Percentiles rank a stretch among this genome's conserved stretches.
These are phyloP conservation scores for Trichoderma gracile DNA, from an alignment of 2,329 filamentous ascomycete species.

Conservation along the genomic window DNA sequence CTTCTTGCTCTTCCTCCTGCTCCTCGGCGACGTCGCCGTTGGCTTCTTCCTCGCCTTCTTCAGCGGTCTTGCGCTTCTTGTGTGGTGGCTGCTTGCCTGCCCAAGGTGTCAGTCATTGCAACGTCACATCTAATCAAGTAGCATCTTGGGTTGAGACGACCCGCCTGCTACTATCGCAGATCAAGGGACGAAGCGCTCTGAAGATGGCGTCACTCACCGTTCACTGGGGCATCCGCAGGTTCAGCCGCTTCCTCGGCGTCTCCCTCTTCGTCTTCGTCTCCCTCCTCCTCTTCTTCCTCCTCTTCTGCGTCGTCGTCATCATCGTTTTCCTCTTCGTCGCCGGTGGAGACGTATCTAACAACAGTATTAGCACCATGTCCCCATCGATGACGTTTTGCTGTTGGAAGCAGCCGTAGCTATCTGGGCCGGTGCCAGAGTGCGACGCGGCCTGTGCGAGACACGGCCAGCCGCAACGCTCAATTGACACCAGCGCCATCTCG, in stretches of 20 bases:
- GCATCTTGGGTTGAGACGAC: too few species aligned
- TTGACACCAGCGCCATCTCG: conserved; percentile 6
- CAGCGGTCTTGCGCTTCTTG: conserved; percentile 54
- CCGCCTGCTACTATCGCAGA: too few species aligned
- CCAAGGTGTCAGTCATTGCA: not conserved
- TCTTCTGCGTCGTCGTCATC: conserved; percentile 46
- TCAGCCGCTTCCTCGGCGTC: conserved; percentile 33
- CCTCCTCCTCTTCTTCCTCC: conserved; percentile 35
- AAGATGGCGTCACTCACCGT: conserved; percentile 39
- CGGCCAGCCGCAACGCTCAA: not conserved
- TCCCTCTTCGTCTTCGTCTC: conserved; percentile 35
- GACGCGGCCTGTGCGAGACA: not conserved
- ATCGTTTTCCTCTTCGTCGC: conserved; percentile 45
- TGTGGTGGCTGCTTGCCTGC: conserved; percentile 46
- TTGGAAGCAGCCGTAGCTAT: conserved; percentile 1
- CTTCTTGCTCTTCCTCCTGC: conserved; percentile 34
- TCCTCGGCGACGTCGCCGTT: conserved; percentile 42
- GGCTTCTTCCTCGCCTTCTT: conserved; percentile 34
- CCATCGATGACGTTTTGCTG: not conserved
- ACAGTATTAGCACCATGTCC: not conserved
- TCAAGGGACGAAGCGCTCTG: too few species aligned
- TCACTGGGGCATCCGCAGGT: conserved; percentile 36
- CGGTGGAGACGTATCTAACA: conserved; percentile 41
- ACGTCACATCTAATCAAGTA: not conserved
- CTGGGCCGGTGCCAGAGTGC: conserved; percentile 2